A percentile compares a stretch with the other conserved stretches of the same genome.
Conservation (phyloP, 805 yeast species). For the Candida boidinii region DNA sequence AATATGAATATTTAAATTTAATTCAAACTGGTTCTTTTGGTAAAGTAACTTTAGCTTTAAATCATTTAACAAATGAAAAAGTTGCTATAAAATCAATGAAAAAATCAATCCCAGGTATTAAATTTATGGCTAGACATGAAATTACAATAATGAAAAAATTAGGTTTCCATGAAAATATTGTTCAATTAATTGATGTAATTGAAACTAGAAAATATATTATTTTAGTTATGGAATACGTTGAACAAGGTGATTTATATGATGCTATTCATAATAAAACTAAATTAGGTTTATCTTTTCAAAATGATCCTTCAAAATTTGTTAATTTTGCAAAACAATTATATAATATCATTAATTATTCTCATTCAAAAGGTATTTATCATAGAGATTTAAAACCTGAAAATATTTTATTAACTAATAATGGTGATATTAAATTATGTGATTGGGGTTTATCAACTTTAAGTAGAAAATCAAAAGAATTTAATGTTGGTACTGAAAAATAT, state of each 20-base stretch:
- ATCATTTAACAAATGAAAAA: conserved; percentile 11
- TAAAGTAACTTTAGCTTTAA: conserved; percentile 41
- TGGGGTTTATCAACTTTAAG: conserved; percentile 58
- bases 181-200: conserved; percentile 49
- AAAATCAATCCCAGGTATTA: conserved; percentile 32
- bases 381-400: conserved; percentile 73
- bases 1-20: conserved; percentile 33
- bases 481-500: conserved; percentile 51
- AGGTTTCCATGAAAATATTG: conserved; percentile 44
- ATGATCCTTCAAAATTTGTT: conserved; percentile 14
- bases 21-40: conserved; percentile 58
- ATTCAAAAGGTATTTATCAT: conserved; percentile 52
- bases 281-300: conserved; percentile 18
- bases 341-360: conserved; percentile 46
- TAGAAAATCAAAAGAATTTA: conserved; percentile 22
- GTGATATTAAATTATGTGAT: conserved; percentile 56
- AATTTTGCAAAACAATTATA: conserved; percentile 38
- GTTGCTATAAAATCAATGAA: conserved; percentile 52
- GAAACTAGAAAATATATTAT: conserved; percentile 44
- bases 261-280: conserved; percentile 27
- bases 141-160: conserved; percentile 31
- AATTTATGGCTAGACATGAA: conserved; percentile 46
- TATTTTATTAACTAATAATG: conserved; percentile 41
- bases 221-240: conserved; percentile 58
- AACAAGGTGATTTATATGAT: conserved; percentile 62